A percentile compares a stretch with the other conserved stretches of the same genome.
These are phyloP conservation scores for Podospora appendiculata DNA, from an alignment of 495 filamentous ascomycete genomes.

Conservation along the genomic window DNA sequence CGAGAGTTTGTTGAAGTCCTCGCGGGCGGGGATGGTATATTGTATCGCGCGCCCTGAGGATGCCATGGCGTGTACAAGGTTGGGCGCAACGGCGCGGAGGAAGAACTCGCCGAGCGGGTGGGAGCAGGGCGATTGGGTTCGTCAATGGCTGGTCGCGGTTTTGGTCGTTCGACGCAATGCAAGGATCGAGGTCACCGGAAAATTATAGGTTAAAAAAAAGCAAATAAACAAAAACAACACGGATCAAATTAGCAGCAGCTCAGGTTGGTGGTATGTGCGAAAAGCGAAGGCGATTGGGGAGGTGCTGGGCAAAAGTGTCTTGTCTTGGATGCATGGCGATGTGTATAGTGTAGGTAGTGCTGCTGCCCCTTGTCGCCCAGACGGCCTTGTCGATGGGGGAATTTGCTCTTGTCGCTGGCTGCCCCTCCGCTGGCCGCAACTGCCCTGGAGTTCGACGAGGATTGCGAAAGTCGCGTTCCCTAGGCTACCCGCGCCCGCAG, in stretches of 20 bases:
- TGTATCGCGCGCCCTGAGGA: slow-evolving; percentile 21
- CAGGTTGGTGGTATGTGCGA: slow-evolving; percentile 1
- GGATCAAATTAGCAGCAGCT: not conserved
- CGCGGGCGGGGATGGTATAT: slow-evolving; percentile 24
- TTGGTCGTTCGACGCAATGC: not conserved
- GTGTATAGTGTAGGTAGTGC: not conserved
- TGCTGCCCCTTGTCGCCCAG: no score
- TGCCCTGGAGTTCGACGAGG: not conserved
- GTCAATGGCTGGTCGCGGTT: not conserved
- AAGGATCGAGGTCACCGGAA: not conserved
- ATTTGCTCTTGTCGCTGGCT: no score
- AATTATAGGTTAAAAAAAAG: no score
- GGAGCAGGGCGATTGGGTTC: not conserved
- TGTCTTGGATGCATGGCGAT: not conserved
- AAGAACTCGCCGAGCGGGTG: not conserved
- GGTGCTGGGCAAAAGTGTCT: not conserved
- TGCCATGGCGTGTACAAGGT: slow-evolving; percentile 13
- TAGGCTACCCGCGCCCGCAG: not conserved
- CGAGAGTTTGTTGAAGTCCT: slow-evolving; percentile 27
- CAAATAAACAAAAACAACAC: not conserved
- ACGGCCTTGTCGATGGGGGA: no score
- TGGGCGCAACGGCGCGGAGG: not conserved
- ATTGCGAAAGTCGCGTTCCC: slow-evolving; percentile 1
- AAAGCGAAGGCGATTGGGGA: not conserved
- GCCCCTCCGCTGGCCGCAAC: no score